A percentile compares a stretch with the other conserved stretches of the same genome.
These are phyloP conservation scores for Hansenula lynferdii DNA, from an alignment of 1,139 yeast species.

Conservation along the genomic window DNA sequence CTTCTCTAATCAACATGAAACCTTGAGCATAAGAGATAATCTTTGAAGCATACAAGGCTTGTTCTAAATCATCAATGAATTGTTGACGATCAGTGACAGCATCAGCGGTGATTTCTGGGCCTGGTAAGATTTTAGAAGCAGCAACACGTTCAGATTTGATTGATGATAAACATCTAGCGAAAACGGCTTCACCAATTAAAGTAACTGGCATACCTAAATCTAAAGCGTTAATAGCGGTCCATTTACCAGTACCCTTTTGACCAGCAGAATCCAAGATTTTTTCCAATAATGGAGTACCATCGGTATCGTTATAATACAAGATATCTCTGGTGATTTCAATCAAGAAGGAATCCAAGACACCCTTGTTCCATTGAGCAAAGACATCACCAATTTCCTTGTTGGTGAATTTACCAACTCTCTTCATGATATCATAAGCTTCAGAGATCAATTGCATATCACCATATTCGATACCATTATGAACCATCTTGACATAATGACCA, in stretches of 20 bases:
- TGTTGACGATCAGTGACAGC: slow-evolving; percentile 69
- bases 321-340: slow-evolving; percentile 97
- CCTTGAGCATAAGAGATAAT: slow-evolving; percentile 99
- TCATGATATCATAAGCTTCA: slow-evolving; percentile 96
- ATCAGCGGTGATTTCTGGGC: slow-evolving; percentile 64
- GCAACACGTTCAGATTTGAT: slow-evolving; percentile 84
- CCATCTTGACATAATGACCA: slow-evolving; percentile 99
- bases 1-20: slow-evolving; percentile 98
- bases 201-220: slow-evolving; percentile 99
- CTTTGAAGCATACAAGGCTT: slow-evolving; percentile 98
- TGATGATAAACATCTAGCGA: slow-evolving; percentile 93
- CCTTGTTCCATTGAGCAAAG: slow-evolving; percentile 91
- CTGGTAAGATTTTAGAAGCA: slow-evolving; percentile 74
- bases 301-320: slow-evolving; percentile 76
- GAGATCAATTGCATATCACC: slow-evolving; percentile 99
- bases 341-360: slow-evolving; percentile 96
- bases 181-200: slow-evolving; percentile 97
- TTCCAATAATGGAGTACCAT: slow-evolving; percentile 90
- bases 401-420: slow-evolving; percentile 87
- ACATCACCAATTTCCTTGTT: slow-evolving; percentile 94
- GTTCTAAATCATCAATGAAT: slow-evolving; percentile 92
- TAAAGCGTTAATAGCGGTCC: slow-evolving; percentile 98
- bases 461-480: slow-evolving; percentile 99
- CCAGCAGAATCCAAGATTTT: slow-evolving; percentile 97
- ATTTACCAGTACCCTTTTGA: slow-evolving; percentile 99